Evolutionary conservation across 179 eudicot species (phyloP), one percentile per base, ranked within the genome.

Genomic region (Drosera spatulata): DNA sequence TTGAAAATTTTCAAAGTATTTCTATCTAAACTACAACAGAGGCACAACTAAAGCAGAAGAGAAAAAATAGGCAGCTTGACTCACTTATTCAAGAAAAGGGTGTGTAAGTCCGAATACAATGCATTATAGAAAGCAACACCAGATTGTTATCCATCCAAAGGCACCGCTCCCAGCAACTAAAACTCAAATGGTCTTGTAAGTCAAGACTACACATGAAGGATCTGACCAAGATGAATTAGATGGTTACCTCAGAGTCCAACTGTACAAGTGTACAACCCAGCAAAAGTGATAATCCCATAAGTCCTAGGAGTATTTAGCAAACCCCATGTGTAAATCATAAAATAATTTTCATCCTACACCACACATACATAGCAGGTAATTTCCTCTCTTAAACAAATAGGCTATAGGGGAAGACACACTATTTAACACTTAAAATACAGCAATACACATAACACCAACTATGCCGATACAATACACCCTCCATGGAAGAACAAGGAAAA

Each of bases 201-300:
- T 22, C 33, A 22, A 22, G 33, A 22, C 41, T 4, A 49, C 61
- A 59, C 40, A 42, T 15, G 15, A 56, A 62, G 58, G 68, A 50
- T 68, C 53, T 65, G 46, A 59, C 72, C 43, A 61, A 55, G 73
- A 59, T 55, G 71, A 69, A 61, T 58, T 59, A 61, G 72, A 64
- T 45, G 56, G 77, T 77, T 66, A 71, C 79, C 79, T 75, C 56
- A 67, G 64, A 55, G 61, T 54, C 60, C 61, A 75, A 63, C 59
- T 54, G 61, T 54, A 62, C 61, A 75, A 63, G 59, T 60, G 12
- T 52, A 52, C 55, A 52, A 54, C 58, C 66, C 58, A 41, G 71
- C 71, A 72, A 75, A 61, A 63, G 69, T 74, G 72, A 74, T 63
- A 69, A 61, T 69, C 68, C 70, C 75, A 69, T 58, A 62, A 64